Percentiles rank a stretch among this genome's conserved stretches.
Evolutionary conservation across 306 rosid species (phyloP).

Genomic region (Lathyrus tuberosus): DNA sequence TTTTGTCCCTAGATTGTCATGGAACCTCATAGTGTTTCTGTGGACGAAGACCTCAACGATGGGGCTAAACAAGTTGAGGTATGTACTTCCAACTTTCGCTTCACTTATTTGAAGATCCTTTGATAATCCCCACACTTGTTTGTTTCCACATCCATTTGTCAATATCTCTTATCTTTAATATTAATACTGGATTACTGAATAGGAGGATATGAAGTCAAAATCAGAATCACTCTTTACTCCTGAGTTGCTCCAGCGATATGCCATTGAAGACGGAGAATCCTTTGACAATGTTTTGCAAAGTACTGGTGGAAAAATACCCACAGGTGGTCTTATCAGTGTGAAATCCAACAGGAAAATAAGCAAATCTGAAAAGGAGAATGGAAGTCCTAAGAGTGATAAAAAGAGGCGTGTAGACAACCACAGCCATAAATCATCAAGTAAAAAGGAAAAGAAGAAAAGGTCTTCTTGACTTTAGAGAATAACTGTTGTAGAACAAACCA

Average conservation of each 20-base stretch:
- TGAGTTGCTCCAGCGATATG: constrained; percentile 58
- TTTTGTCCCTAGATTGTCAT: constrained; percentile 55
- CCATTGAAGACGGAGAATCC: constrained; percentile 59
- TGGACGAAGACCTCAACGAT: constrained; percentile 77
- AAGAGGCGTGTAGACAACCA: constrained; percentile 50
- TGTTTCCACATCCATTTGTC: constrained; percentile 10
- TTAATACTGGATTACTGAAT: constrained; percentile 9
- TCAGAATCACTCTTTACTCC: constrained; percentile 52
- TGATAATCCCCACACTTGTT: background rate
- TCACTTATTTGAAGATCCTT: background rate
- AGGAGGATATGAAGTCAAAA: constrained; percentile 63
- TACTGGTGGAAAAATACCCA: constrained; percentile 53
- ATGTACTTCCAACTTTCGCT: constrained; percentile 18
- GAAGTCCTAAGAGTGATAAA: constrained; percentile 51
- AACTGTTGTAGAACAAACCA: constrained; percentile 7
- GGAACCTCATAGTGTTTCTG: constrained; percentile 75
- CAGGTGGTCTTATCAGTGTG: constrained; percentile 65
- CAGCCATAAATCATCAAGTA: constrained; percentile 53
- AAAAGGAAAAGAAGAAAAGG: constrained; percentile 50
- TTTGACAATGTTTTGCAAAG: constrained; percentile 54
- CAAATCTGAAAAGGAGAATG: constrained; percentile 47
- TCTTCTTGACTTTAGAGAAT: constrained; percentile 33
- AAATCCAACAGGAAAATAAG: constrained; percentile 53
- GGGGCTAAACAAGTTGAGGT: constrained; percentile 91
- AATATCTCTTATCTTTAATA: constrained; percentile 31